A percentile compares a stretch with the other conserved stretches of the same genome.
Conservation (phyloP, 495 filamentous ascomycete species). For the Beverwykella pulmonaria region DNA sequence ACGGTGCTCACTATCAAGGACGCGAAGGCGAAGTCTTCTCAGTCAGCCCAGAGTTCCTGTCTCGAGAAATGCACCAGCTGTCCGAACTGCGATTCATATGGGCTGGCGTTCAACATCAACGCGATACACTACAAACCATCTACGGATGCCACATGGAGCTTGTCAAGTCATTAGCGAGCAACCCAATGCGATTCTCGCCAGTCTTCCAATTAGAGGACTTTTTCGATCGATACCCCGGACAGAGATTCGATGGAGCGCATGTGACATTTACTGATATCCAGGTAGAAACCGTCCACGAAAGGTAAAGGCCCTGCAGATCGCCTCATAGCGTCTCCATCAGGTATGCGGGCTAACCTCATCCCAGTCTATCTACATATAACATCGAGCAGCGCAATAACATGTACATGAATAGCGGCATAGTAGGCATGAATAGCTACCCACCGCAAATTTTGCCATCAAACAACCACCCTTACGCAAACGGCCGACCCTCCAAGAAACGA, state of each 20-base stretch:
- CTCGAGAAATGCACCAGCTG: conserved; percentile 76
- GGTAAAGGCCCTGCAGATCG: conserved; percentile 25
- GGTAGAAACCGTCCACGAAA: conserved; percentile 40
- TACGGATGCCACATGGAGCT: conserved; percentile 73
- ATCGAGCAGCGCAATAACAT: conserved; percentile 37
- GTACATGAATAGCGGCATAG: conserved; percentile 26
- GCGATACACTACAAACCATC: conserved; percentile 72
- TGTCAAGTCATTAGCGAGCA: conserved; percentile 68
- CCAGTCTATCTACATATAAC: conserved; percentile 32
- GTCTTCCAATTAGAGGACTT: conserved; percentile 86
- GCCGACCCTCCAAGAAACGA: conserved; percentile 28
- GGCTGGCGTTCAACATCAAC: conserved; percentile 77
- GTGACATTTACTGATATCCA: conserved; percentile 49
- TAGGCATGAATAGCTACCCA: conserved; percentile 11
- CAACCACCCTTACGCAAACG: conserved; percentile 23
- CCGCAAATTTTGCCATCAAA: conserved; percentile 2
- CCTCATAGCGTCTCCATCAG: background rate
- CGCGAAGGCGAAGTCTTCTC: conserved; percentile 66
- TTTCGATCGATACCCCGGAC: conserved; percentile 72
- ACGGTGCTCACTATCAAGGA: conserved; percentile 76
- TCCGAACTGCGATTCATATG: conserved; percentile 71
- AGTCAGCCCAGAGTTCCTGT: conserved; percentile 69
- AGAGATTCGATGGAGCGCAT: conserved; percentile 57
- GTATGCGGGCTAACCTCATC: background rate
- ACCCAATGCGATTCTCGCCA: conserved; percentile 68